Conservation (phyloP, 805 yeast species). For the Priceomyces fermenticarens region DNA sequence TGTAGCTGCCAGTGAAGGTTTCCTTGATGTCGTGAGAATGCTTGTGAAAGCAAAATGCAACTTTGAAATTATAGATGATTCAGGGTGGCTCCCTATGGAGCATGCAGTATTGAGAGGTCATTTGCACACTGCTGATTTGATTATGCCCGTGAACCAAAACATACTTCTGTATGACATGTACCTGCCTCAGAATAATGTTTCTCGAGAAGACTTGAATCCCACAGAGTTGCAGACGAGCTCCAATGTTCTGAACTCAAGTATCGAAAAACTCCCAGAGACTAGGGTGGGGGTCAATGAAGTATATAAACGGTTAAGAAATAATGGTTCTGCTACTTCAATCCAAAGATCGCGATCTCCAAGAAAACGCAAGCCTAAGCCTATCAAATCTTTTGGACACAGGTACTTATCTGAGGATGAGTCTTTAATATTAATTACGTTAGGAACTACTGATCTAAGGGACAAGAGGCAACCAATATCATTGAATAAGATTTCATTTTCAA, state of each 20-base stretch:
- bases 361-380: conserved; percentile 42
- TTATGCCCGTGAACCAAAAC: conserved; percentile 46
- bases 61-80: conserved; percentile 61
- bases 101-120: conserved; percentile 93
- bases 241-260: conserved; percentile 24
- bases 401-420: conserved; percentile 64
- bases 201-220: conserved; percentile 14
- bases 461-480: conserved; percentile 58
- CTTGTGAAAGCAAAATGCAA: conserved; percentile 55
- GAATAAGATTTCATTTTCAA: conserved; percentile 70
- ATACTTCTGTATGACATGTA: conserved; percentile 35
- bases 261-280: conserved; percentile 36
- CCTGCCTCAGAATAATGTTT: conserved; percentile 31
- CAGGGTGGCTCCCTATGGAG: conserved; percentile 98
- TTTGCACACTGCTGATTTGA: conserved; percentile 59
- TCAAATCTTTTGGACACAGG: conserved; percentile 84
- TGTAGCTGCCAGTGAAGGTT: conserved; percentile 87
- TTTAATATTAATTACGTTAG: conserved; percentile 76
- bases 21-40: conserved; percentile 49
- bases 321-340: conserved; percentile 15
- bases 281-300: conserved; percentile 31
- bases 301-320: conserved; percentile 36
- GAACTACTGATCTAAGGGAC: conserved; percentile 76
- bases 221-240: conserved; percentile 9
- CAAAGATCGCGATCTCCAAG: conserved; percentile 22